Base-by-base conservation (phyloP, 2,329 filamentous ascomycete species). In the Aspergillus pseudotamarii region DNA sequence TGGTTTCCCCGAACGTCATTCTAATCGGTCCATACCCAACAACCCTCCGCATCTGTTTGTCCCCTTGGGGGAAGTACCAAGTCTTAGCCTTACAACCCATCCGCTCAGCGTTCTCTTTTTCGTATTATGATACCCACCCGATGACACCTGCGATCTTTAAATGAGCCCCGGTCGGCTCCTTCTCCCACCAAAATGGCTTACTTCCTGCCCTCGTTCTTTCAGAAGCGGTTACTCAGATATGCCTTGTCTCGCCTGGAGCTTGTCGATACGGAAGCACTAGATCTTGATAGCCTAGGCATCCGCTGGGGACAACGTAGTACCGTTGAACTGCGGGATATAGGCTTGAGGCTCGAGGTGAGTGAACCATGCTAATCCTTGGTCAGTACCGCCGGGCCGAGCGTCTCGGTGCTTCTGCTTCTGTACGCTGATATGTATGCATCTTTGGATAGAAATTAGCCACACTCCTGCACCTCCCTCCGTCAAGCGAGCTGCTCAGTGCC, bases 201-300 rank as follows among this genome's bases (percentile, higher is more conserved):
- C 75, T 88, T 92, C 75, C 86, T 95, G 73, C 89, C 93, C 67
- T 91, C 88, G 70, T 92, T 84, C 70, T 82, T 96, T 83, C 92
- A 94, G 81, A 96, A 95, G 85, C 89, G 91, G 77, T 85, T 98
- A 72, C 86, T 98, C 68, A 90, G 92, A 69, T 97, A 95, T 82
- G 92, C 90, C 57, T 83, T 99, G 48, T 90, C 91, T 28, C 89
- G 90, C 62, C 84, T 97, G 63, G 93, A 96, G 70, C 84, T 97
- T 60, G 87, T 99, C 64, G 95, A 98, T 73, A 91, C 92, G 62
- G 91, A 96, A 74, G 89, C 91, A 14, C 82, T 97, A 69, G 91
- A 97, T 73, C 85, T 95, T 65, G 93, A 95, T 68, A 92, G 93
- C 69, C 81, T 98, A 66, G 93, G 96, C 70, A 87, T 97, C 69